These are phyloP conservation scores for Talaromyces islandicus DNA, from an alignment of 2,329 filamentous ascomycete genomes.

Conservation along the genomic window DNA sequence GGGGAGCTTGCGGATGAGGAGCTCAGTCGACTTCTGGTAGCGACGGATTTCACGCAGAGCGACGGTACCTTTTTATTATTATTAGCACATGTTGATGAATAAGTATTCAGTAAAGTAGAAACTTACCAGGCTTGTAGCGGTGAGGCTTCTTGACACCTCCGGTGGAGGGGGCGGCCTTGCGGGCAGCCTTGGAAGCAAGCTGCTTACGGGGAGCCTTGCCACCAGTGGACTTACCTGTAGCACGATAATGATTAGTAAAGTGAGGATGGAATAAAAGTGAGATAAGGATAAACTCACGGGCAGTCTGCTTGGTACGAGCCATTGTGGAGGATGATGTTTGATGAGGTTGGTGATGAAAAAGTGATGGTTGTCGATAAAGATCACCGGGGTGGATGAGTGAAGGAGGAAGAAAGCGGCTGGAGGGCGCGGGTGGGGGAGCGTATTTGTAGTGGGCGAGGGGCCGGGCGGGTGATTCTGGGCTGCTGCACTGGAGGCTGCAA, in stretches of 20 bases:
- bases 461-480: conserved; percentile 32
- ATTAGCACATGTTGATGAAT: neutral
- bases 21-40: conserved; percentile 96
- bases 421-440: conserved; percentile 33
- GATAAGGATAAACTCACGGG: conserved; percentile 38
- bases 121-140: conserved; percentile 72
- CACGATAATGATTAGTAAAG: conserved; percentile 19
- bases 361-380: conserved; percentile 11
- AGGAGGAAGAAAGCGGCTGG: conserved; percentile 31
- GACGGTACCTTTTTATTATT: conserved; percentile 61
- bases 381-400: conserved; percentile 9
- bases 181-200: conserved; percentile 97
- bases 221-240: conserved; percentile 65
- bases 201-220: conserved; percentile 81
- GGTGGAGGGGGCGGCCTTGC: conserved; percentile 95
- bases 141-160: conserved; percentile 97
- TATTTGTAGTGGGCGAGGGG: conserved; percentile 35
- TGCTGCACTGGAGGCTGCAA: conserved; percentile 27
- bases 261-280: neutral
- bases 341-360: conserved; percentile 26
- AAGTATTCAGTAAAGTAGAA: neutral
- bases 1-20: conserved; percentile 92
- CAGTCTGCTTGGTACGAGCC: conserved; percentile 50
- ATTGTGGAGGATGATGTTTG: conserved; percentile 28
- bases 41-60: conserved; percentile 97